Percentiles rank a stretch among this genome's conserved stretches.
phyloP scores from a whole-genome alignment of 2,329 filamentous ascomycete genomes.

The Apiospora rasikravindrae region DNA sequence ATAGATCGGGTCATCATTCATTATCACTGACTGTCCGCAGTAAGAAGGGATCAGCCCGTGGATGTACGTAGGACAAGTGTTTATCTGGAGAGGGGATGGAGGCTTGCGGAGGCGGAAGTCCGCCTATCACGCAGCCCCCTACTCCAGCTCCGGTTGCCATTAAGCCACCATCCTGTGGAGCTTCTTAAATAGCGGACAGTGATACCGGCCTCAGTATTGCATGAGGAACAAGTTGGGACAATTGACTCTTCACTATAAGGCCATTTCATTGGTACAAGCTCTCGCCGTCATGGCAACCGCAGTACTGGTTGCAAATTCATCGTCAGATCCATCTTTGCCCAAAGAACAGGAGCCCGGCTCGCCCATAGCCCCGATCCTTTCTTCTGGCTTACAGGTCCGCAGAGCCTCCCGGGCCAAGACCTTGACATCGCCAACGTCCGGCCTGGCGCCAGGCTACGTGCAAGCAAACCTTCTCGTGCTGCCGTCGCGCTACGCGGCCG shows the following conservation, averaged over 20 bases:
- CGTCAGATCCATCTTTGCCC: not conserved
- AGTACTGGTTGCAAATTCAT: not conserved
- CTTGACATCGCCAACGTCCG: conserved; percentile 53
- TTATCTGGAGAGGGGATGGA: not conserved
- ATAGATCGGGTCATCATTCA: not conserved
- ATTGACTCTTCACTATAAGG: not conserved
- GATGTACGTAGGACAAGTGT: not conserved
- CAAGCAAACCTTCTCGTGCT: conserved; percentile 69
- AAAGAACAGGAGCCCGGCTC: not conserved
- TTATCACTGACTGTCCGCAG: not conserved
- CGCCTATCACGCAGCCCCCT: not conserved
- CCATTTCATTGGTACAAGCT: not conserved
- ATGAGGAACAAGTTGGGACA: not conserved
- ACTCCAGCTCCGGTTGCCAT: not conserved
- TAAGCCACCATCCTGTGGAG: not conserved
- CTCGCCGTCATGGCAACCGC: not conserved
- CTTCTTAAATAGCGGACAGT: not conserved
- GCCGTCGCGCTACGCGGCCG: conserved; percentile 58
- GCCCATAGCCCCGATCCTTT: too few relatives aligned
- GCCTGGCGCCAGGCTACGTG: conserved; percentile 59
- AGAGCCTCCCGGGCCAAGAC: conserved; percentile 48
- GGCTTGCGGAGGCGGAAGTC: not conserved
- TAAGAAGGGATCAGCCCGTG: not conserved
- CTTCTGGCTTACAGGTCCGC: conserved; percentile 31
- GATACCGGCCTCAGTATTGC: too few relatives aligned